Evolutionary conservation across 371 early-diverging fungal genomes (phyloP).

Genomic region (Mortierella sp.): DNA sequence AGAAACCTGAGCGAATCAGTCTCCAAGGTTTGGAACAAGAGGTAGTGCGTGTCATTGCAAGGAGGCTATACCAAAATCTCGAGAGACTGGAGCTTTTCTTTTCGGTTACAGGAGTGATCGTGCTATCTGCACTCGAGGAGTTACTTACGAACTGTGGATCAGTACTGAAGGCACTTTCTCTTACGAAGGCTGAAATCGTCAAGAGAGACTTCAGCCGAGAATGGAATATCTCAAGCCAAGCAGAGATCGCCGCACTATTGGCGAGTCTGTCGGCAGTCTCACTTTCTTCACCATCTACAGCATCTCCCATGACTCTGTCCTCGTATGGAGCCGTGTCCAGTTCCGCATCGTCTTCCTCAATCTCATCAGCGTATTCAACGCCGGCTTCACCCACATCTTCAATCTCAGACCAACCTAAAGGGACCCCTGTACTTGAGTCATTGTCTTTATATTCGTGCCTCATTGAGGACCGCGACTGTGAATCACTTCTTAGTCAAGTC

Average conservation of each 20-base stretch:
- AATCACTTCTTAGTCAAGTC: conserved; percentile 17
- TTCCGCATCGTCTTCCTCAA: conserved; percentile 19
- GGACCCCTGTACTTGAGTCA: conserved; percentile 17
- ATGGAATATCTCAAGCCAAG: conserved; percentile 10
- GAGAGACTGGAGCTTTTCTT: conserved; percentile 37
- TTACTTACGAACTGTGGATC: conserved; percentile 31
- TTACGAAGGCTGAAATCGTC: conserved; percentile 32
- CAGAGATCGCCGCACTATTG: conserved; percentile 26
- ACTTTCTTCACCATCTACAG: conserved; percentile 5
- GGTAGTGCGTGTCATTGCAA: conserved; percentile 34
- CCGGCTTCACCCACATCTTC: conserved; percentile 14
- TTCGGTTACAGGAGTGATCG: conserved; percentile 20
- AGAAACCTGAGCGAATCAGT: conserved; percentile 23
- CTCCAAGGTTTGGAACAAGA: conserved; percentile 39
- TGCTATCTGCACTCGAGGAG: conserved; percentile 32
- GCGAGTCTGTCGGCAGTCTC: conserved; percentile 20
- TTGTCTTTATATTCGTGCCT: conserved; percentile 31
- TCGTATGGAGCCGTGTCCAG: conserved; percentile 14
- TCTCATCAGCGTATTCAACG: conserved; percentile 22
- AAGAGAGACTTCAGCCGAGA: conserved; percentile 21
- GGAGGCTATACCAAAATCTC: conserved; percentile 15
- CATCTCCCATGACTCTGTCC: background rate
- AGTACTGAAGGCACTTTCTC: conserved; percentile 25
- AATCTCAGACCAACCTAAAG: background rate
- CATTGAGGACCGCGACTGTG: conserved; percentile 30